Base-by-base conservation (phyloP, 2,329 filamentous ascomycete genomes). In the Diaporthe batatas region DNA sequence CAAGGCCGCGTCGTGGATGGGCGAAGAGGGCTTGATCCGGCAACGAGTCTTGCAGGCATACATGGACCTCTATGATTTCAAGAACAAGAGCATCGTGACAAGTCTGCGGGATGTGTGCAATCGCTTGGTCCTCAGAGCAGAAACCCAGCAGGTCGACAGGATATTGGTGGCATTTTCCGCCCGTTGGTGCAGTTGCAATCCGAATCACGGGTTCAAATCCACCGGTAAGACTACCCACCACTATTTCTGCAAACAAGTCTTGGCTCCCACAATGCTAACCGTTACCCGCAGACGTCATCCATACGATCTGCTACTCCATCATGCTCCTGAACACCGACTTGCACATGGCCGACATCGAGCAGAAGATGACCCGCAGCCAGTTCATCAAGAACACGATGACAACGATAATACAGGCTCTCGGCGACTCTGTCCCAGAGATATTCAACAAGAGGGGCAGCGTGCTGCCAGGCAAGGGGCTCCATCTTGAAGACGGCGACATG, bases 381-480 rank as follows among this genome's bases (percentile, higher is more conserved):
- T 99, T 98, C 79, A 90, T 99, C 80, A 97, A 97, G 83, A 99
- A 99, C 80, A 98, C 96, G 6, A 92, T 98, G 87, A 93, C 93
- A 0, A 98, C 96, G 0, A 93, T 99, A 75, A 91, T 90, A 73
- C 91, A 94, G 64, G 91, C 94, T 16, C 88, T 95, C 12, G 85
- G 88, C 51, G 94, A 97, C 77, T 90, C 91, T n/a, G 90, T 87
- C 0, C 90, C 93, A 1, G 89, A 91, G 74, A 88, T 88, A 1
- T 92, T 93, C 75, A 88, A 92, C 44, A 67, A 67, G 47, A 86
- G 89, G 4, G 84, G 89, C 6, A 88, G 86, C 73, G 86, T 90
- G 42, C 81, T 91, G 2, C 87, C 88, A 0, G 85, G 79, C 55
- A 81, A 78, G 75, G 72, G 77, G 49, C 74, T 78, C 0, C 78